These are phyloP conservation scores for Pulveroboletus sp. DNA, from an alignment of 1,284 basidiomycete genomes.

Conservation along the genomic window DNA sequence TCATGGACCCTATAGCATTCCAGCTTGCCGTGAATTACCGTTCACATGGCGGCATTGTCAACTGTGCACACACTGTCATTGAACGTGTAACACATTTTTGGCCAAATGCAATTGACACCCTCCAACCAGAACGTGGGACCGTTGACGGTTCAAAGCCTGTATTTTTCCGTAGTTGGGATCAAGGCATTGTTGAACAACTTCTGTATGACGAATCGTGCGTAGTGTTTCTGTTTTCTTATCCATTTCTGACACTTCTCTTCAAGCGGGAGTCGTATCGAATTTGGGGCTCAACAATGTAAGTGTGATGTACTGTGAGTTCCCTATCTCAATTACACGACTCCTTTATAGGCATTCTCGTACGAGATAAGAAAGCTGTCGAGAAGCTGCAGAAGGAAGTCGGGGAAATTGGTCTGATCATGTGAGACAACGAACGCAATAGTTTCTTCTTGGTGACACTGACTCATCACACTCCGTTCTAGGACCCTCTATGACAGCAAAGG, in stretches of 20 bases:
- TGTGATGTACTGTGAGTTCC: too few species aligned
- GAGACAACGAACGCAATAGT: not conserved
- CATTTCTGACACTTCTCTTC: conserved; percentile 10
- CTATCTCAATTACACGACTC: too few species aligned
- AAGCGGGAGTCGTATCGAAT: too few species aligned
- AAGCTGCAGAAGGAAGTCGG: too few species aligned
- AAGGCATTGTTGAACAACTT: conserved; percentile 56
- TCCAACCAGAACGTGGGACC: conserved; percentile 59
- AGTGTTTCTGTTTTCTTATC: not conserved
- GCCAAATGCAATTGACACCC: conserved; percentile 63
- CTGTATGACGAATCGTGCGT: conserved; percentile 51
- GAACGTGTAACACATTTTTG: conserved; percentile 64
- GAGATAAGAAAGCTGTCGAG: too few species aligned
- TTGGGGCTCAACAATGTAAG: too few species aligned
- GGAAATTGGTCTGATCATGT: too few species aligned
- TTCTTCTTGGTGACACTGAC: not conserved
- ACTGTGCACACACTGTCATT: conserved; percentile 64
- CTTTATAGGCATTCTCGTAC: too few species aligned
- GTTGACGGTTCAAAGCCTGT: conserved; percentile 62
- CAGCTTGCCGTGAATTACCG: conserved; percentile 68
- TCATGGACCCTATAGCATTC: conserved; percentile 49
- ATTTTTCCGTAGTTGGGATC: conserved; percentile 58
- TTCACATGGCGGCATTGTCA: conserved; percentile 71
- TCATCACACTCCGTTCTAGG: conserved; percentile 37
- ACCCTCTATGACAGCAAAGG: conserved; percentile 78